Percentiles rank a stretch among this genome's conserved stretches.
These are phyloP conservation scores for Lachancea lanzarotensis DNA, from an alignment of 805 yeast genomes.

Conservation along the genomic window DNA sequence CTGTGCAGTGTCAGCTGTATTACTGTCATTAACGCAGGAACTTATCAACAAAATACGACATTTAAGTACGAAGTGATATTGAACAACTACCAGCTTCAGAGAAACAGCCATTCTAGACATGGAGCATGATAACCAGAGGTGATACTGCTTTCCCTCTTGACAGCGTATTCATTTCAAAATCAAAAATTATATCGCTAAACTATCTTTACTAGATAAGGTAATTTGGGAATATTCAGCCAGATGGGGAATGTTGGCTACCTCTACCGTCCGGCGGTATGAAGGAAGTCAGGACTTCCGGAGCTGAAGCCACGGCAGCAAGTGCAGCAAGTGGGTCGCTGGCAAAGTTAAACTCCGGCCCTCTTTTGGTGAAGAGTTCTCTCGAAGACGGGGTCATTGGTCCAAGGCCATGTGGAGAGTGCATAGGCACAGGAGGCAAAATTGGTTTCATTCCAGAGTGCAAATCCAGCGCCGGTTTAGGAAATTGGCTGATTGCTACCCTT, in stretches of 20 bases:
- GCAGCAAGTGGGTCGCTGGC: constrained; percentile 34
- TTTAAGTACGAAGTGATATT: not conserved
- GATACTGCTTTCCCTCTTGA: no score
- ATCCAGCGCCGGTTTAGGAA: not conserved
- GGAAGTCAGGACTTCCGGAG: constrained; percentile 22
- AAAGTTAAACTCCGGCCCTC: constrained; percentile 17
- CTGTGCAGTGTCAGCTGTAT: no score
- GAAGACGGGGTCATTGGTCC: not conserved
- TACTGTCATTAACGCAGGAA: no score
- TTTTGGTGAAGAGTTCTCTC: not conserved
- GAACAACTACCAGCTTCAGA: not conserved
- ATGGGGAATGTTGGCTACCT: not conserved
- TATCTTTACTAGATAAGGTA: not conserved
- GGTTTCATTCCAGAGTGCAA: not conserved
- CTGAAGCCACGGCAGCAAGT: constrained; percentile 35
- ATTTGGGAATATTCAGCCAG: not conserved
- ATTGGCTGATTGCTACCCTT: not conserved
- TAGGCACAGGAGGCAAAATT: constrained; percentile 9
- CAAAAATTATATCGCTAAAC: no score
- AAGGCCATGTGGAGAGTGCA: constrained; percentile 4
- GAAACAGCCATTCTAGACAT: no score
- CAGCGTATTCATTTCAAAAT: no score
- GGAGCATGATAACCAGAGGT: no score
- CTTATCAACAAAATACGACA: not conserved
- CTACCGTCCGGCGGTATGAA: constrained; percentile 6